phyloP scores from a whole-genome alignment of 352 stramenopile species.

The Thraustochytrium sp. region DNA sequence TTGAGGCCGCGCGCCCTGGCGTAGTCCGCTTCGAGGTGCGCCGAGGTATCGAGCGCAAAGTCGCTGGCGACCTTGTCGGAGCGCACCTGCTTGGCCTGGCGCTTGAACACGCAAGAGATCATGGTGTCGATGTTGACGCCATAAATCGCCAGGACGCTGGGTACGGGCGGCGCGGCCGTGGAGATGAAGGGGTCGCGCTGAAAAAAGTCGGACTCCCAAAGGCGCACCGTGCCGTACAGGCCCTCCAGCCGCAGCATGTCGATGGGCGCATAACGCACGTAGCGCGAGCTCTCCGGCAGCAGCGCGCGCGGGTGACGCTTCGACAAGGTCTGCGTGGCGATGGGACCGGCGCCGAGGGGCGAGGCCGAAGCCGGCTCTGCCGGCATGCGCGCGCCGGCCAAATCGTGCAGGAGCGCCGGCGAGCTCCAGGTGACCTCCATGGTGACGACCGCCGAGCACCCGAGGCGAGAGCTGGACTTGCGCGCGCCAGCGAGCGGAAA shows the following conservation, averaged over 20 bases:
- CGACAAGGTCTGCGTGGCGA: too few species aligned
- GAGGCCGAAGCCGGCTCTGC: too few species aligned
- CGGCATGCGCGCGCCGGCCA: not conserved
- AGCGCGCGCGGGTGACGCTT: too few species aligned
- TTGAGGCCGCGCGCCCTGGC: not conserved
- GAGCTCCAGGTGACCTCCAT: not conserved
- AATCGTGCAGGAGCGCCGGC: not conserved
- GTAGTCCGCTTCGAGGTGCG: not conserved
- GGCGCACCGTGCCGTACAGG: not conserved
- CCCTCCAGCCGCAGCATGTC: not conserved
- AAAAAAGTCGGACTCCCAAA: slow-evolving; percentile 5
- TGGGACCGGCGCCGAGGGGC: too few species aligned
- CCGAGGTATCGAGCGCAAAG: not conserved
- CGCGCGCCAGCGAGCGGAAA: not conserved
- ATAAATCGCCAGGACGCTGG: slow-evolving; percentile 50
- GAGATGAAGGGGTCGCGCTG: not conserved
- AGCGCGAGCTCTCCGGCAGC: not conserved
- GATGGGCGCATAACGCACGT: not conserved
- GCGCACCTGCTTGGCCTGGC: not conserved
- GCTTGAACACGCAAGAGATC: slow-evolving; percentile 25
- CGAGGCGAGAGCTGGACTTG: not conserved
- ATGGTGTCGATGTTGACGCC: slow-evolving; percentile 52
- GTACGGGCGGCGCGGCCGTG: slow-evolving; percentile 49
- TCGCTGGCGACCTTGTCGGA: not conserved
- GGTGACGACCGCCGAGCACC: not conserved